A percentile compares a stretch with the other conserved stretches of the same genome.
These are phyloP conservation scores for Emergomyces orientalis DNA, from an alignment of 2,329 filamentous ascomycete genomes.

Conservation along the genomic window DNA sequence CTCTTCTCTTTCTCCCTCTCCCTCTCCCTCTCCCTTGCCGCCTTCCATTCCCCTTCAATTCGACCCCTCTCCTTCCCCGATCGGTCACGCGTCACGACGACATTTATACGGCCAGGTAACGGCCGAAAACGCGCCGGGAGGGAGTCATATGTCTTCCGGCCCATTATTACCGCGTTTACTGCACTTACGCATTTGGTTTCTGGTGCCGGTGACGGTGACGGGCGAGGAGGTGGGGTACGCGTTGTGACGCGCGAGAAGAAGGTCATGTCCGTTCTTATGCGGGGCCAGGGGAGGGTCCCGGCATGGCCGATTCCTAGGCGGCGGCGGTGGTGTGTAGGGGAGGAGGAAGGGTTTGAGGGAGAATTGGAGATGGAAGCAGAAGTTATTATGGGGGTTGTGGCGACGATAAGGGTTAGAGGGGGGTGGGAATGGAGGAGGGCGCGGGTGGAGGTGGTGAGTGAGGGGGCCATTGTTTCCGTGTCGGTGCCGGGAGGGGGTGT, in stretches of 20 bases:
- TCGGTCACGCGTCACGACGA: slow-evolving; percentile 59
- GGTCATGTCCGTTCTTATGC: slow-evolving; percentile 81
- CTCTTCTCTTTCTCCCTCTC: slow-evolving; percentile 18
- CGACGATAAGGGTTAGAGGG: slow-evolving; percentile 83
- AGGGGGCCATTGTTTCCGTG: slow-evolving; percentile 20
- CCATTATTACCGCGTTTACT: slow-evolving; percentile 83
- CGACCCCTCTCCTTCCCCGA: slow-evolving; percentile 23
- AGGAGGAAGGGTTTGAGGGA: slow-evolving; percentile 35
- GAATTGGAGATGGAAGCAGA: slow-evolving; percentile 9
- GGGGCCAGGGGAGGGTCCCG: slow-evolving; percentile 79
- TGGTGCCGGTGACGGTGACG: slow-evolving; percentile 10
- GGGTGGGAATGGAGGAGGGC: slow-evolving; percentile 40
- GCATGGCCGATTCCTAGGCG: slow-evolving; percentile 77
- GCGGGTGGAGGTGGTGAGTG: slow-evolving; percentile 6
- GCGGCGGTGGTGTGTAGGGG: slow-evolving; percentile 55
- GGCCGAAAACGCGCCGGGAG: slow-evolving; percentile 73
- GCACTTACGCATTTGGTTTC: slow-evolving; percentile 9
- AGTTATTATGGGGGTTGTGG: slow-evolving; percentile 54
- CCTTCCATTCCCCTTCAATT: slow-evolving; percentile 30
- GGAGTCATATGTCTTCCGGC: slow-evolving; percentile 90
- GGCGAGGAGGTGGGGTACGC: slow-evolving; percentile 32
- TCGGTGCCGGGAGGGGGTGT: background rate
- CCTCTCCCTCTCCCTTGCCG: slow-evolving; percentile 21
- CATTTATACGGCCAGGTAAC: slow-evolving; percentile 68
- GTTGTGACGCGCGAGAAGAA: slow-evolving; percentile 91